Base-by-base conservation (phyloP, 2,329 filamentous ascomycete genomes). In the Xylaria sp. region DNA sequence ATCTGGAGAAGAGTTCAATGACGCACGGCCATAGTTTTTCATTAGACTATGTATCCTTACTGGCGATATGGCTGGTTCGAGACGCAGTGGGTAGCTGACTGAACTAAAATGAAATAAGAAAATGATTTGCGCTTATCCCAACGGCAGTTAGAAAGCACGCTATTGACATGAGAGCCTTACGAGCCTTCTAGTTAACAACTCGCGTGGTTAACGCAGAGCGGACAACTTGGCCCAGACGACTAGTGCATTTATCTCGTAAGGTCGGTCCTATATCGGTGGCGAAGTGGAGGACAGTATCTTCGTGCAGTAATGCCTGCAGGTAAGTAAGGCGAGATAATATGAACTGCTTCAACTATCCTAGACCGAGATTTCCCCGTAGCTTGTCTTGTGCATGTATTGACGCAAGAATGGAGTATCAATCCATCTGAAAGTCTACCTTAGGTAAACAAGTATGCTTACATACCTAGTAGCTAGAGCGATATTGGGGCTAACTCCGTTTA, bases 1-100 rank as follows among this genome's bases (percentile, higher is more conserved):
- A 63, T 39, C 68, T 66, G 66, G 68, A 64, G 65, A 65, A 46
- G 59, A 58, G 23, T 39, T 52, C n/a, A 52, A 61, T n/a, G 55
- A 32, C 39, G 36, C 41, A 63, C 48, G 65, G 43, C 56, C 52
- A 41, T 60, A 25, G n/a, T 50, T 45, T 41, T 28, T 30, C 30
- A 36, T n/a, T 41, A 1, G 23, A 39, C 34, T 57, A 20, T 12
- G 20, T 57, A 39, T 57, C 34, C 20, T 41, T 28, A 30, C 53
- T 57, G 34, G 25, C 6, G 15, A 23, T 28, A 39, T 5, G 20
- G 53, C 53, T n/a, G 41, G 30, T 34, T 53, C 23, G 41, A 25
- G 57, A 45, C 46, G 34, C 45, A 12, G 48, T 30, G 28, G 28
- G 36, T 43, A 12, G 10, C 13, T 56, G 18, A 25, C 39, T n/a